phyloP scores from a whole-genome alignment of 441 rosid species.

The Pelargonium citronellum region DNA sequence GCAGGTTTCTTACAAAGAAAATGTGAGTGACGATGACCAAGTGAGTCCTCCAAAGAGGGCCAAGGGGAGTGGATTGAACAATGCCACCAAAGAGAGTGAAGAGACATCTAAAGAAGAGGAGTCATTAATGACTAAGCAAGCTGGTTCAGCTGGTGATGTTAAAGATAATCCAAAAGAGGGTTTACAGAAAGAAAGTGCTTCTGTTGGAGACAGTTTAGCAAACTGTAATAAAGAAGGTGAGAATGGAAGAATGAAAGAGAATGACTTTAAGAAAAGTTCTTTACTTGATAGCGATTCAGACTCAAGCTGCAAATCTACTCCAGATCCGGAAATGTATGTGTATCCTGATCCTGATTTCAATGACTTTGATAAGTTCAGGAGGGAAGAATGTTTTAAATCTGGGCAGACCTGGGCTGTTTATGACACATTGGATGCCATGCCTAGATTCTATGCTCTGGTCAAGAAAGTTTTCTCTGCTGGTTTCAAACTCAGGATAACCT shows the following conservation, averaged over 20 bases:
- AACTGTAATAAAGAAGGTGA: slow-evolving; percentile 28
- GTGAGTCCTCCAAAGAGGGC: slow-evolving; percentile 33
- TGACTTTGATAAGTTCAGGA: slow-evolving; percentile 43
- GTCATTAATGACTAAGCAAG: slow-evolving; percentile 27
- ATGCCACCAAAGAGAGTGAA: slow-evolving; percentile 21
- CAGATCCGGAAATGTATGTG: slow-evolving; percentile 30
- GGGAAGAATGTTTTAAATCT: slow-evolving; percentile 33
- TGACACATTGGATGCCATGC: slow-evolving; percentile 55
- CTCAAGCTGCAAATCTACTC: slow-evolving; percentile 19
- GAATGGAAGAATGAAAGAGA: slow-evolving; percentile 22
- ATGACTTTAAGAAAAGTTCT: slow-evolving; percentile 22
- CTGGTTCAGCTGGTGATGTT: slow-evolving; percentile 26
- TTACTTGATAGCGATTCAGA: slow-evolving; percentile 26
- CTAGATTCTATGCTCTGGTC: slow-evolving; percentile 61
- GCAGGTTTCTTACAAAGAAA: slow-evolving; percentile 67
- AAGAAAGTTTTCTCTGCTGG: slow-evolving; percentile 34
- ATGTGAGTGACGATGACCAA: slow-evolving; percentile 57
- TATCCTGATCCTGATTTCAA: slow-evolving; percentile 56
- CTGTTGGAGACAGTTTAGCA: slow-evolving; percentile 22
- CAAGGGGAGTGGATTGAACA: slow-evolving; percentile 25
- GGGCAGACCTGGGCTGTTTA: slow-evolving; percentile 62
- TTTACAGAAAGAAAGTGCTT: slow-evolving; percentile 20
- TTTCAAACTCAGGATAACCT: slow-evolving; percentile 44
- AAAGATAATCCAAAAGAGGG: slow-evolving; percentile 25
- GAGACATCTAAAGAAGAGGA: slow-evolving; percentile 29